These are phyloP conservation scores for Mangifera indica DNA, from an alignment of 345 rosid genomes.

Conservation along the genomic window DNA sequence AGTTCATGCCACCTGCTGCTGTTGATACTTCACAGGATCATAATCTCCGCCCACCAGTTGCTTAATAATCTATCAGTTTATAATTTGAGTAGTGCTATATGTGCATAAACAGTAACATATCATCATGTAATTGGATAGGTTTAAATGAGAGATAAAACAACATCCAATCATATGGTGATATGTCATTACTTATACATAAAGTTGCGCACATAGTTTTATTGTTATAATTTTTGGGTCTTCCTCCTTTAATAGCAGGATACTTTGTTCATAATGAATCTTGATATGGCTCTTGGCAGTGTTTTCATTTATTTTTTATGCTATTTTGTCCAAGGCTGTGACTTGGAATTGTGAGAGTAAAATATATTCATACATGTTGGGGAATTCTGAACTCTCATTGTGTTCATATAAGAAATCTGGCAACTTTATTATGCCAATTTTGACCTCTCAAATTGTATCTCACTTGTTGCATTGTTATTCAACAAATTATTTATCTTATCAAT, in stretches of 20 bases:
- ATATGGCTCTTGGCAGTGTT: neutral
- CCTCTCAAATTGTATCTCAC: neutral
- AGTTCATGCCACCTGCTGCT: slow-evolving; percentile 54
- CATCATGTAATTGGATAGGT: too few species aligned
- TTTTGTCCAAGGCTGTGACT: neutral
- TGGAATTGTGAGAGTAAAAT: neutral
- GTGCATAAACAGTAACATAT: too few species aligned
- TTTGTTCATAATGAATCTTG: slow-evolving; percentile 5
- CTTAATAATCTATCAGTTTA: slow-evolving; percentile 22
- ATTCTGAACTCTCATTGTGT: slow-evolving; percentile 8
- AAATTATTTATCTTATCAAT: neutral
- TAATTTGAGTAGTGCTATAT: too few species aligned
- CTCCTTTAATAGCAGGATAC: neutral
- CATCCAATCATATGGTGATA: too few species aligned
- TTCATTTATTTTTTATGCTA: neutral
- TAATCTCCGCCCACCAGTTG: slow-evolving; percentile 56
- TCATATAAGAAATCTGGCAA: slow-evolving; percentile 10
- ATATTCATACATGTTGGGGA: neutral
- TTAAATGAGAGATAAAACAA: too few species aligned
- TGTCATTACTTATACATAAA: too few species aligned
- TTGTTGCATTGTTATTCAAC: neutral
- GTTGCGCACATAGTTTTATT: too few species aligned
- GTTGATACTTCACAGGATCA: slow-evolving; percentile 63
- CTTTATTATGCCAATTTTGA: slow-evolving; percentile 2
- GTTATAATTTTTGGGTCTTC: slow-evolving; percentile 7